Conservation (phyloP, 768 basidiomycete species). For the Mycena sanguinolenta region DNA sequence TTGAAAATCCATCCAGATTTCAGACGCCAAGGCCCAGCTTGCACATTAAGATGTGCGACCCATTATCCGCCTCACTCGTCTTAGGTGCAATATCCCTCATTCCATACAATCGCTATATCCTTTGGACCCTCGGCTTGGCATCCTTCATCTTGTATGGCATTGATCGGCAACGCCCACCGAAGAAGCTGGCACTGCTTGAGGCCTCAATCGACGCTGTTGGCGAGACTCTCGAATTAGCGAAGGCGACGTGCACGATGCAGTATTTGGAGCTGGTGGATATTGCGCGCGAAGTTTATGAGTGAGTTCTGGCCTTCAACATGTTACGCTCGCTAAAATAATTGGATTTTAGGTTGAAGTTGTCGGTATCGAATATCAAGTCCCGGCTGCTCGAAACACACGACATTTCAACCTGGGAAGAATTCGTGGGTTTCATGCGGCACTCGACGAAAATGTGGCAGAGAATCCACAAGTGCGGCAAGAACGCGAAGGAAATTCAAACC, state of each 20-base stretch:
- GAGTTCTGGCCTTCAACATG: not conserved
- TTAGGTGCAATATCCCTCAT: not conserved
- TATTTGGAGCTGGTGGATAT: not conserved
- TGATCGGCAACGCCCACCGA: not conserved
- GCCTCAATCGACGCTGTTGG: not conserved
- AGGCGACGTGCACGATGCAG: not conserved
- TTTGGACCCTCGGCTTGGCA: not conserved
- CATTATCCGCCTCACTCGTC: not conserved
- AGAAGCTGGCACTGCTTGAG: not conserved
- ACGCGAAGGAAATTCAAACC: not conserved
- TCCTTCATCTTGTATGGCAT: not conserved
- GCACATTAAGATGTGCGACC: not conserved
- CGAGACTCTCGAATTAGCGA: not conserved
- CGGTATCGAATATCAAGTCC: not conserved
- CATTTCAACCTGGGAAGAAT: not conserved
- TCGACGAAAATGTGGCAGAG: not conserved
- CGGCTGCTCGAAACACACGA: not conserved
- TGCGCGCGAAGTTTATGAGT: not conserved
- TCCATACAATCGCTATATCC: not conserved
- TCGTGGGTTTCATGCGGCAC: not conserved
- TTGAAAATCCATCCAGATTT: too few species aligned
- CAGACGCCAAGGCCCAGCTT: too few species aligned
- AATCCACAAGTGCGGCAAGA: not conserved
- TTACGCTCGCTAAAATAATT: too few species aligned
- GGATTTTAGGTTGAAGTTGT: not conserved